Evolutionary conservation across 306 rosid species (phyloP), one percentile per base, ranked within the genome.

Genomic region (Astragalus membranaceus): DNA sequence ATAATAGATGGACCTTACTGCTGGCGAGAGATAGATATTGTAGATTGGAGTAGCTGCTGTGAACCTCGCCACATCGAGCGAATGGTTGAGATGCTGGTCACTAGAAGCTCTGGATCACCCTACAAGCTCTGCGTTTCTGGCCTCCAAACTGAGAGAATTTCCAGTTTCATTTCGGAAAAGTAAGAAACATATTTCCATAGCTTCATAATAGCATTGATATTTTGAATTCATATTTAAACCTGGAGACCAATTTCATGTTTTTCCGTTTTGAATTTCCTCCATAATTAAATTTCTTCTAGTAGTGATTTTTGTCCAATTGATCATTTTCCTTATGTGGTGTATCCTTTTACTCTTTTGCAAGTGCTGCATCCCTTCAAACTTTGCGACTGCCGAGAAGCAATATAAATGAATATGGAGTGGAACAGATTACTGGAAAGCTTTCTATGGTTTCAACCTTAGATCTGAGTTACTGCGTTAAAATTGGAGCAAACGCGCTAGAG

Each of bases 11-110:
- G 95, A 48, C 97, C 99, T 56, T 89, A 87, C 39, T 89, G 96
- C 71, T 95, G 99, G 99, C 95, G 86, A 68, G 95, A 91, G 87
- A 87, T 91, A 14, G 58, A 65, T 89, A 61, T 95, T 29, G 87
- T 83, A 42, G 96, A 95, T 4, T 95, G 95, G 96, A 87, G 97
- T 71, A 81, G 60, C 11, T 44, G 70, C 8, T 77, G 83, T 75
- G 81, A 72, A 56, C 83, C 92, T 4, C 83, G 74, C 42, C 79
- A 81, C 17, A 85, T 89, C 3, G 91, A 91, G 53, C 78, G 81
- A 29, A 79, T 95, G 91, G 83, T 95, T 32, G 86, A 86, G 66
- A 75, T 81, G 91, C 84, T 95, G n/a, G 72, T 95, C 12, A 67
- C 76, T 1, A 87, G 91, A 78, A 95, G 97, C 58, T 70, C 74